Evolutionary conservation across 169 alveolate species (phyloP).

Genomic region (Eimeria maxima): DNA sequence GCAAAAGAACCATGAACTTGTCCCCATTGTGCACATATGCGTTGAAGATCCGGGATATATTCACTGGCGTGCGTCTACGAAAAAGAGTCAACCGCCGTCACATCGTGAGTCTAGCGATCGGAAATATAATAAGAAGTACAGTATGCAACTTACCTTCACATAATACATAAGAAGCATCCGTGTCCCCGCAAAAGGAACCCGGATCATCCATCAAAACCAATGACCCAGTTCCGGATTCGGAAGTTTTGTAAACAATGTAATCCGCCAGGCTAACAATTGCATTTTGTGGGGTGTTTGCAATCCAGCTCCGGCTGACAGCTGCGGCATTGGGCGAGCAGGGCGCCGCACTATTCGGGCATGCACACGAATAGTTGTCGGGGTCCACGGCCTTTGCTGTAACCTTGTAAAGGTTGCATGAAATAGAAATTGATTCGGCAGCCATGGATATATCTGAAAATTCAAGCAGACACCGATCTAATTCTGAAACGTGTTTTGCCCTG

Average conservation of each 20-base stretch:
- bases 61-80: not conserved
- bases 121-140: not conserved
- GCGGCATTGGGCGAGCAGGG: conserved; percentile 46
- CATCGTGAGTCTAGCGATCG: not conserved
- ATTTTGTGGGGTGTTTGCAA: not conserved
- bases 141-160: conserved; percentile 52
- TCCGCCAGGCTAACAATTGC: conserved; percentile 13
- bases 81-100: not conserved
- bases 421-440: not conserved
- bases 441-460: not conserved
- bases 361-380: not conserved
- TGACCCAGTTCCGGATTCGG: conserved; percentile 20
- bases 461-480: not conserved
- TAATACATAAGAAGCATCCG: not conserved
- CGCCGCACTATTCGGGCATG: conserved; percentile 53
- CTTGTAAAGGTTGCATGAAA: conserved; percentile 14
- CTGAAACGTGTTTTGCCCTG: not conserved
- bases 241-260: conserved; percentile 38
- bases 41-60: not conserved
- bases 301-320: conserved; percentile 35
- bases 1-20: not conserved
- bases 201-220: conserved; percentile 5
- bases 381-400: not conserved
- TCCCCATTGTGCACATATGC: not conserved
- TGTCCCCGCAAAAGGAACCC: conserved; percentile 14